A percentile compares a stretch with the other conserved stretches of the same genome.
phyloP scores from a whole-genome alignment of 116 monocot genomes.

The Posidonia oceanica region DNA sequence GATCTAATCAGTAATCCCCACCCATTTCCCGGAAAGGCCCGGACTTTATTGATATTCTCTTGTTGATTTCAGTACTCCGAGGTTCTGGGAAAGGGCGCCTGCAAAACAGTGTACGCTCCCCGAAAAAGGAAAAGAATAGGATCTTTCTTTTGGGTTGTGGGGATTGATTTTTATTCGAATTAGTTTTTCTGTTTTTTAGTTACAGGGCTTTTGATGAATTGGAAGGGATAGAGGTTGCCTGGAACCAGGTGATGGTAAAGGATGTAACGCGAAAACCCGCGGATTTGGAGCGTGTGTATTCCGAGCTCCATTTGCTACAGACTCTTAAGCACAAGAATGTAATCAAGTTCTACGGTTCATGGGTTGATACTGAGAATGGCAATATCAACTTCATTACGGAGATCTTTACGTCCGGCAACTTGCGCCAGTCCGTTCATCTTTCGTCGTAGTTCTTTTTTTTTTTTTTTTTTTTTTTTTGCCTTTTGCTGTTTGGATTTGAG shows the following conservation, averaged over 20 bases:
- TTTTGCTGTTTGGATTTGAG: not conserved
- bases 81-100: slow-evolving; percentile 69
- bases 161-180: not conserved
- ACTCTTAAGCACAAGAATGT: slow-evolving; percentile 76
- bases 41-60: not conserved
- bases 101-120: slow-evolving; percentile 54
- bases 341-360: slow-evolving; percentile 60
- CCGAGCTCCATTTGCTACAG: slow-evolving; percentile 69
- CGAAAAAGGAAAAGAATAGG: not conserved
- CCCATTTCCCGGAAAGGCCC: not conserved
- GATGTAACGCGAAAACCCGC: slow-evolving; percentile 33
- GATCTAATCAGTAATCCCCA: not conserved
- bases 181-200: slow-evolving; percentile 9
- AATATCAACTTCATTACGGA: slow-evolving; percentile 72
- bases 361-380: slow-evolving; percentile 35
- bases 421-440: slow-evolving; percentile 32
- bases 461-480: not conserved
- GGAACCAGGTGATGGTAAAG: slow-evolving; percentile 76
- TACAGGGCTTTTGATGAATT: slow-evolving; percentile 69
- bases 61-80: slow-evolving; percentile 35
- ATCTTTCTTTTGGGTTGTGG: slow-evolving; percentile 4
- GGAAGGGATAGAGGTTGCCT: slow-evolving; percentile 80
- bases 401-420: slow-evolving; percentile 66
- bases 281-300: slow-evolving; percentile 44
- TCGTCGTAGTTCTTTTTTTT: not conserved